Evolutionary conservation across 306 rosid species (phyloP), one percentile per base, ranked within the genome.

Genomic region (Psophocarpus tetragonolobus): DNA sequence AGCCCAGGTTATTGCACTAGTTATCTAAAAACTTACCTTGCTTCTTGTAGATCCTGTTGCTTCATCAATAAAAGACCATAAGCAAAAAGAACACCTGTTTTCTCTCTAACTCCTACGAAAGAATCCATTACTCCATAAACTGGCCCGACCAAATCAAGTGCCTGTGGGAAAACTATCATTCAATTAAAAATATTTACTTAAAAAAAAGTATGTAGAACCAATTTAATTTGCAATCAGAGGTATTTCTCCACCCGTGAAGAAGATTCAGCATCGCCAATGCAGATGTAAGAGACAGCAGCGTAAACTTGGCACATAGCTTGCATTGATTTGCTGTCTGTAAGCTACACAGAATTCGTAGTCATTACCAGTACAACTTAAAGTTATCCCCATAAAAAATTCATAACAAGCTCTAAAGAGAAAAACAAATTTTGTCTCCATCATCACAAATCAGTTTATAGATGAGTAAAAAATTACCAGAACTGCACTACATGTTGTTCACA

Each of bases 191-290:
- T 62, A 80, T 56, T 35, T 78, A 79, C 20, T 56, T 35, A 5
- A 38, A 30, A 32, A 26, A 73, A 80, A 76, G 4, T 39, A 64
- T 21, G 42, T 13, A 65, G 8, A 54, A 68, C 63, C 68, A 71
- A 71, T 32, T 74, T 53, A 83, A 67, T 14, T 72, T 29, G 75
- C 0, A 24, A 71, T 15, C 60, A 66, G 47, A 53, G 45, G 53
- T 69, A 83, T 72, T 53, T 68, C 14, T 74, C 78, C 65, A 95
- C 98, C 92, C 86, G 97, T 61, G 97, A 82, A 83, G 91, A 90
- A 75, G 98, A 95, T 81, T 95, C 97, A 54, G 96, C 94, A 84
- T 95, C 98, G 8, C 98, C 98, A 80, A 95, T 91, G 90, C 97
- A 92, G 78, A 92, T 87, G 78, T 84, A 89, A 58, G 98, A 95